Percentiles rank a stretch among this genome's conserved stretches.
Conservation (phyloP, 352 stramenopile species). For the Halophytophthora batemanensis region DNA sequence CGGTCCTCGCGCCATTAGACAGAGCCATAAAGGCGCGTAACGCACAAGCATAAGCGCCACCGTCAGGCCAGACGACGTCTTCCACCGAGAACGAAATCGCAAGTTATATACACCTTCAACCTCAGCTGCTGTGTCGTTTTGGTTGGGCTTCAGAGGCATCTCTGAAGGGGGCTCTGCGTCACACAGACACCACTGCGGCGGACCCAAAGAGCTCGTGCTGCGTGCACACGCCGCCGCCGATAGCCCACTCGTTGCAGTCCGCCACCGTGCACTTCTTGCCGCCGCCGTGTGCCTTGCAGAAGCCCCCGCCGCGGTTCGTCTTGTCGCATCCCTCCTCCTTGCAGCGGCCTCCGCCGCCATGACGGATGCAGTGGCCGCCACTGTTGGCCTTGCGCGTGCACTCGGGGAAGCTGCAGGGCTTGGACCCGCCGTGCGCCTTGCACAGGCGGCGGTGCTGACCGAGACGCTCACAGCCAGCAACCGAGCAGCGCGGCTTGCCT, state of each 20-base stretch:
- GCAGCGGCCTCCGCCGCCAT: slow-evolving; percentile 72
- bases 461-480: slow-evolving; percentile 68
- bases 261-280: slow-evolving; percentile 69
- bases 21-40: neutral
- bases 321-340: slow-evolving; percentile 64
- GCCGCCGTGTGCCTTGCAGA: slow-evolving; percentile 77
- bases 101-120: no score
- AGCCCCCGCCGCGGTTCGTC: slow-evolving; percentile 73
- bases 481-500: slow-evolving; percentile 59
- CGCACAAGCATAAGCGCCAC: neutral
- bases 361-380: slow-evolving; percentile 77
- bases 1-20: neutral
- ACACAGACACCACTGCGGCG: slow-evolving; percentile 48
- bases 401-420: slow-evolving; percentile 51
- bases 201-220: slow-evolving; percentile 57
- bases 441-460: slow-evolving; percentile 65
- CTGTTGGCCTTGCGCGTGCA: slow-evolving; percentile 73
- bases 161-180: slow-evolving; percentile 13
- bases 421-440: slow-evolving; percentile 76
- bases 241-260: slow-evolving; percentile 69
- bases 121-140: neutral
- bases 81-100: no score
- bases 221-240: slow-evolving; percentile 61
- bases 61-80: neutral
- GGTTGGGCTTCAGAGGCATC: slow-evolving; percentile 7